Percentiles rank a stretch among this genome's conserved stretches.
Evolutionary conservation across 2,329 filamentous ascomycete species (phyloP).

Genomic region (Fusarium oxysporum): DNA sequence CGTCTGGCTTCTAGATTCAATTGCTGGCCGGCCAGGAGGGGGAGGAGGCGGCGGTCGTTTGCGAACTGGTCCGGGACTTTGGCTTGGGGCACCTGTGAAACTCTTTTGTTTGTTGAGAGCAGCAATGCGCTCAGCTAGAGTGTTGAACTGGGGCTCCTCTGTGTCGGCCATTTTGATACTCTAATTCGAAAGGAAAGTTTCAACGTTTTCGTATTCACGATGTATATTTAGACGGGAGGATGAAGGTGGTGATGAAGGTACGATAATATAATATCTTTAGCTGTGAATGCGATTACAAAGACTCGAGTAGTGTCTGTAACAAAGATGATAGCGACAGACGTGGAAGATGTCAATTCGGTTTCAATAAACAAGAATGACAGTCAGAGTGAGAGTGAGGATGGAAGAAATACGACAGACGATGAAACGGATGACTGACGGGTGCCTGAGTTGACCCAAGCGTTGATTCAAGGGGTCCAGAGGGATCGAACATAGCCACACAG

Average conservation of each 20-base stretch:
- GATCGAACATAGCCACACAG: constrained; percentile 42
- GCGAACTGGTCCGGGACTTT: constrained; percentile 57
- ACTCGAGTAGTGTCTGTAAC: not conserved
- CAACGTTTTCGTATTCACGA: not conserved
- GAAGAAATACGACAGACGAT: constrained; percentile 8
- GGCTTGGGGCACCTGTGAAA: constrained; percentile 58
- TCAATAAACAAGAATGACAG: constrained; percentile 11
- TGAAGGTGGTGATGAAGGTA: constrained; percentile 4
- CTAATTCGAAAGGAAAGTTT: not conserved
- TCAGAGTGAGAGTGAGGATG: not conserved
- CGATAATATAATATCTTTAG: not conserved
- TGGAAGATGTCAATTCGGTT: not conserved
- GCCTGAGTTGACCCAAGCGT: constrained; percentile 20
- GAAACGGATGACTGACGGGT: constrained; percentile 15
- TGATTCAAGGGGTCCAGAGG: constrained; percentile 36
- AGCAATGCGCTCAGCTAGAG: constrained; percentile 71
- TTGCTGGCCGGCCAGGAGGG: constrained; percentile 57
- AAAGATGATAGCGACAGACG: constrained; percentile 20
- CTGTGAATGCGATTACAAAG: not conserved
- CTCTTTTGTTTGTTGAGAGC: constrained; percentile 72
- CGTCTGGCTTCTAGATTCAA: constrained; percentile 53
- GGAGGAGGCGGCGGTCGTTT: constrained; percentile 52
- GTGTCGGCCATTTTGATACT: constrained; percentile 65
- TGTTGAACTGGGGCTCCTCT: constrained; percentile 71
- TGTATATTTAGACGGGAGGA: not conserved